Evolutionary conservation across 2,329 filamentous ascomycete genomes (phyloP).

Genomic region (Apiospora rasikravindrae): DNA sequence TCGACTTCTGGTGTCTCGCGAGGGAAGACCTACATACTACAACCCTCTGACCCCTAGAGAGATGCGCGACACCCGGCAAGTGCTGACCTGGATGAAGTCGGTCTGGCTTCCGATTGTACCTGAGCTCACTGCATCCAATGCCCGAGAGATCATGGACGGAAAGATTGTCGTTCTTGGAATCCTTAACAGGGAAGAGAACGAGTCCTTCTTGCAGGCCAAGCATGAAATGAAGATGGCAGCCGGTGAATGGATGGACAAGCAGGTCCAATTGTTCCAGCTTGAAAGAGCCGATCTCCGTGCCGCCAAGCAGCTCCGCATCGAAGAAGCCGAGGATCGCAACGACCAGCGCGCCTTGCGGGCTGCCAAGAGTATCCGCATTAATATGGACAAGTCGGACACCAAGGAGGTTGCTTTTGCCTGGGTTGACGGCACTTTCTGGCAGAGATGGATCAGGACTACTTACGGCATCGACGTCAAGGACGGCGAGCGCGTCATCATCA

Average conservation of each 20-base stretch:
- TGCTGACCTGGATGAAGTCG: conserved; percentile 92
- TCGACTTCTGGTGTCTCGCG: conserved; percentile 85
- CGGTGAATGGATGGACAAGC: conserved; percentile 97
- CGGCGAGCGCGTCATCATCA: conserved; percentile 92
- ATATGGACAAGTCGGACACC: conserved; percentile 84
- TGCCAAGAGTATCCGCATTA: conserved; percentile 90
- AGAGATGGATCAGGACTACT: conserved; percentile 93
- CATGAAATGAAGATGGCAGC: conserved; percentile 95
- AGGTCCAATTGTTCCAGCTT: conserved; percentile 87
- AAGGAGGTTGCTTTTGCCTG: conserved; percentile 95
- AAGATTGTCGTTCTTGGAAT: conserved; percentile 95
- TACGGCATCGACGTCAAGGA: conserved; percentile 89
- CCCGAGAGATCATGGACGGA: conserved; percentile 91
- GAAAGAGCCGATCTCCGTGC: conserved; percentile 93
- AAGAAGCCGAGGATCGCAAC: conserved; percentile 92
- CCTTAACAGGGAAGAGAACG: conserved; percentile 77
- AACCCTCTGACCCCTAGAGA: conserved; percentile 84
- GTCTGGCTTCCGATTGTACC: conserved; percentile 97
- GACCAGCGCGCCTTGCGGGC: conserved; percentile 85
- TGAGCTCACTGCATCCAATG: conserved; percentile 89
- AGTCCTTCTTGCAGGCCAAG: conserved; percentile 78
- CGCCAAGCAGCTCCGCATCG: conserved; percentile 91
- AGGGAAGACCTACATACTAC: conserved; percentile 90
- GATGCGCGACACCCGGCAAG: conserved; percentile 84
- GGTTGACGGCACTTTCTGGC: conserved; percentile 98